Percentiles rank a stretch among this genome's conserved stretches.
Conservation (phyloP, 352 stramenopile genomes). For the Aphanomyces euteiches region DNA sequence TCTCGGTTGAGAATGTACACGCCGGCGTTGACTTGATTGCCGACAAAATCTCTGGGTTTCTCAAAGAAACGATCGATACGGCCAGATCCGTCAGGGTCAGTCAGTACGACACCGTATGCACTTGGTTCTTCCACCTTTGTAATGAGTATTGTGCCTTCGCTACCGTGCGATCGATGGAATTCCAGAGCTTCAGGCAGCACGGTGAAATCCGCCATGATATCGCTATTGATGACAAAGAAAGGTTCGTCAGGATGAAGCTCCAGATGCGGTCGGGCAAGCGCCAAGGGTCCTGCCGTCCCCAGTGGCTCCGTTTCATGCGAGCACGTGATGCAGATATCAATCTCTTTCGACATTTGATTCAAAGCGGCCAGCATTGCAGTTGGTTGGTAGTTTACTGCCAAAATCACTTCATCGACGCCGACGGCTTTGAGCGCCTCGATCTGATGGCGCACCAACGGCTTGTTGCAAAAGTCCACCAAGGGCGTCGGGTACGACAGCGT, state of each 20-base stretch:
- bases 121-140: conserved; percentile 84
- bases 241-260: conserved; percentile 63
- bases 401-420: conserved; percentile 84
- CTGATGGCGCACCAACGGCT: conserved; percentile 86
- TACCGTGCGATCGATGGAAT: conserved; percentile 74
- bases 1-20: conserved; percentile 89
- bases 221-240: conserved; percentile 90
- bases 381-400: conserved; percentile 88
- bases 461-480: conserved; percentile 90
- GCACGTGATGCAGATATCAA: conserved; percentile 86
- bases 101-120: conserved; percentile 87
- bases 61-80: conserved; percentile 87
- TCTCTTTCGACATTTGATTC: conserved; percentile 74
- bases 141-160: conserved; percentile 79
- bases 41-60: conserved; percentile 85
- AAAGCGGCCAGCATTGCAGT: conserved; percentile 84
- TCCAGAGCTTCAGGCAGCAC: conserved; percentile 40
- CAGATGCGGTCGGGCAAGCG: conserved; percentile 74
- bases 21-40: conserved; percentile 88
- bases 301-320: conserved; percentile 83
- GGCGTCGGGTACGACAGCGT: conserved; percentile 88
- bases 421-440: conserved; percentile 84
- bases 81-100: conserved; percentile 48
- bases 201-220: conserved; percentile 70
- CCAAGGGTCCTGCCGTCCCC: conserved; percentile 77